Evolutionary conservation across 1,139 yeast genomes (phyloP), one percentile per base, ranked within the genome.

Genomic region (Magnusiomyces sp.): DNA sequence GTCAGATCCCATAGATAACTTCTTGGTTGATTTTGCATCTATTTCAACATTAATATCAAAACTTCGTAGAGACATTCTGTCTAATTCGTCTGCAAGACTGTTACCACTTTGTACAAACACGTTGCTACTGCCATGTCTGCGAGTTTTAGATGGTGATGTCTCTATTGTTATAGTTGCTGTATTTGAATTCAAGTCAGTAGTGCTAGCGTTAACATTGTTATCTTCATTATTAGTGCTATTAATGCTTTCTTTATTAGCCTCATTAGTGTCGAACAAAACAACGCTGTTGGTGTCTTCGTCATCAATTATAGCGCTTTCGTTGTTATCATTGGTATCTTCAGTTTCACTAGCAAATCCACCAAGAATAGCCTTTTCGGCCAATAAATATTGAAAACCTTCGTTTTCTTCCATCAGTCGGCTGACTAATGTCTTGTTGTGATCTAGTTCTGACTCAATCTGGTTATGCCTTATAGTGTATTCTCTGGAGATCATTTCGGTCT

Each of bases 321-420:
- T n/a, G n/a, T n/a, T n/a, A n/a, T n/a, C 9, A 23, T 40, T 32
- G 32, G 32, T 40, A 23, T 40, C 9, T 32, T 42, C 45, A 14
- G 36, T 29, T 11, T 32, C 37, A 32, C 29, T 17, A 13, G 45
- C 38, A 17, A 58, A 56, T n/a, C 59, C 64, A 10, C 59, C 63
- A 23, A 58, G 43, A 16, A 67, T 60, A 1, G 69, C 62, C 50
- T 60, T 64, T 50, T 65, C 69, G 2, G 67, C 63, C n/a, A 67
- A 51, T 38, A 67, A 51, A 29, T 61, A 49, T 56, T 66, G 70
- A 53, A 66, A 63, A 19, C 59, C 60, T 50, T 67, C 69, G 51
- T 65, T 67, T 50, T 66, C 70, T 48, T 64, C 66, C 49, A 56
- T 56, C 5, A 67, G 61, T 5, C 67, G 59, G 17, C 47, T 50